Conservation (phyloP, 441 rosid species). For the Adansonia gregorii region DNA sequence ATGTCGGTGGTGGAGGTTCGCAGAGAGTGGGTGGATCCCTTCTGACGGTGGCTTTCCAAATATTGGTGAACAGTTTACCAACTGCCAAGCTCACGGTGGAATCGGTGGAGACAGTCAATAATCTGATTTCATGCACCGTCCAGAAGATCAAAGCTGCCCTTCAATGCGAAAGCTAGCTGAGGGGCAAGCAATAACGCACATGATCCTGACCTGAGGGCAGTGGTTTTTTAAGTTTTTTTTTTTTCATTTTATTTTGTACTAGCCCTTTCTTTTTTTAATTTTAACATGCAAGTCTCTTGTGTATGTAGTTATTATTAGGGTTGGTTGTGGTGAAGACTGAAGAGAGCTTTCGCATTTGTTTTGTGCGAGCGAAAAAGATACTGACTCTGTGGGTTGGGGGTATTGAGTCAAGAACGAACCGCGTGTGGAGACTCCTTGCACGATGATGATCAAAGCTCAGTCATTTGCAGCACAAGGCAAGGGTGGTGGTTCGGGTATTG, state of each 20-base stretch:
- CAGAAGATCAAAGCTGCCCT: slow-evolving; percentile 72
- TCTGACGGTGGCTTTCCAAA: slow-evolving; percentile 57
- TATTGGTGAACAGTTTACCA: slow-evolving; percentile 56
- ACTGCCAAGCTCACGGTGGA: slow-evolving; percentile 59
- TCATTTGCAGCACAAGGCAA: slow-evolving; percentile 34
- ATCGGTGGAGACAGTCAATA: slow-evolving; percentile 62
- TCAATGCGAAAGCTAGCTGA: slow-evolving; percentile 75
- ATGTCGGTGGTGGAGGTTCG: slow-evolving; percentile 28
- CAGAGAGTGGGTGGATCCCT: slow-evolving; percentile 75
- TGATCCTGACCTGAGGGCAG: neutral
- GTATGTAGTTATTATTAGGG: slow-evolving; percentile 16
- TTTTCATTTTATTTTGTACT: neutral
- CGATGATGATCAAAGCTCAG: slow-evolving; percentile 30
- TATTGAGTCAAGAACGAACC: slow-evolving; percentile 99
- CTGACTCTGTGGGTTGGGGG: slow-evolving; percentile 40
- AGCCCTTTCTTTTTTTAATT: neutral
- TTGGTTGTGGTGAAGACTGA: slow-evolving; percentile 11
- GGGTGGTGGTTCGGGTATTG: slow-evolving; percentile 99
- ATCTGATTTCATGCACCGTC: slow-evolving; percentile 55
- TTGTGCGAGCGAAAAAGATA: slow-evolving; percentile 16
- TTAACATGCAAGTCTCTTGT: neutral
- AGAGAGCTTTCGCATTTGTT: neutral
- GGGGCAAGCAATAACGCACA: neutral
- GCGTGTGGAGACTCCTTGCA: slow-evolving; percentile 58
- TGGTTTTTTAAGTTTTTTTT: neutral